Percentiles rank a stretch among this genome's conserved stretches.
These are phyloP conservation scores for Tulasnella sp. DNA, from an alignment of 768 basidiomycete species.

Conservation along the genomic window DNA sequence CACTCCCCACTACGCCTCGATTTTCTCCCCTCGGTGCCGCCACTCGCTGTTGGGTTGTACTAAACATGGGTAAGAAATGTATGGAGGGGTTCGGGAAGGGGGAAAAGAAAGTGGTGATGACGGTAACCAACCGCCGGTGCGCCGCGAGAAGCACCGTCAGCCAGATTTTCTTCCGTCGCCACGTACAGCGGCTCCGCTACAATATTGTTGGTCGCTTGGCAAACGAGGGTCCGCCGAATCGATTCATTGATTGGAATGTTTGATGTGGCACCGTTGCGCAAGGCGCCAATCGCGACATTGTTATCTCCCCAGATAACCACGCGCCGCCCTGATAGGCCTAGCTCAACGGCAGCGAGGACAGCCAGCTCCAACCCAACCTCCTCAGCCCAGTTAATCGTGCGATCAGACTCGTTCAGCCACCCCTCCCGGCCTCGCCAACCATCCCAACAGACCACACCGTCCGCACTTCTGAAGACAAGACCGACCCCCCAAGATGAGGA, in stretches of 20 bases:
- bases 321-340: not conserved
- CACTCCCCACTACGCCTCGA: too few species aligned
- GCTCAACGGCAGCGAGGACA: not conserved
- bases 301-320: slow-evolving; percentile 14
- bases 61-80: too few species aligned
- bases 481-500: not conserved
- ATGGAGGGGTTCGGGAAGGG: not conserved
- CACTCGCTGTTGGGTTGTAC: too few species aligned
- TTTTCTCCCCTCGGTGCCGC: too few species aligned
- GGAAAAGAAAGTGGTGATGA: not conserved
- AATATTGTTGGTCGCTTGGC: not conserved
- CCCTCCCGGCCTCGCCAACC: not conserved
- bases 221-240: not conserved
- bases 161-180: not conserved
- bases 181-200: not conserved
- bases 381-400: slow-evolving; percentile 16
- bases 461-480: not conserved
- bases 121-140: not conserved
- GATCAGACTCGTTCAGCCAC: not conserved
- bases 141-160: not conserved
- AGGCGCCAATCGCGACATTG: slow-evolving; percentile 2
- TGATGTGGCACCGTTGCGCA: not conserved
- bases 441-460: not conserved
- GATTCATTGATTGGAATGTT: slow-evolving; percentile 9
- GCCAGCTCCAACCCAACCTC: slow-evolving; percentile 15